Percentiles rank a stretch among this genome's conserved stretches.
Evolutionary conservation across 202 grass and related monocot species (phyloP).

Genomic region (Carex sylvatica): DNA sequence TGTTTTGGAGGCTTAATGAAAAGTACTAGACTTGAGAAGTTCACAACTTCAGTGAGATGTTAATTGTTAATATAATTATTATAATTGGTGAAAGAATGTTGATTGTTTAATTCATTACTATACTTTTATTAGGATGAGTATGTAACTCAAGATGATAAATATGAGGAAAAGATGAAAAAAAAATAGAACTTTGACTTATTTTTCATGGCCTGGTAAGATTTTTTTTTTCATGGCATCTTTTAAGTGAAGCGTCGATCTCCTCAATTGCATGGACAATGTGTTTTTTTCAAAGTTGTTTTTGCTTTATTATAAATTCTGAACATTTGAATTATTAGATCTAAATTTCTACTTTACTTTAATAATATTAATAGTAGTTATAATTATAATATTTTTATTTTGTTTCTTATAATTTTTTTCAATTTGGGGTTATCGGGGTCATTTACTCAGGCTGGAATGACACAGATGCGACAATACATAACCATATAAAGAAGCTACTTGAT

Average conservation of each 20-base stretch:
- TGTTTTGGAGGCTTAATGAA: no score
- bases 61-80: no score
- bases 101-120: no score
- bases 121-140: no score
- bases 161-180: no score
- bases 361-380: not conserved
- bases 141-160: no score
- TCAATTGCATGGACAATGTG: slow-evolving; percentile 96
- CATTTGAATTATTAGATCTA: not conserved
- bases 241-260: slow-evolving; percentile 95
- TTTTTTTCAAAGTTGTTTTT: slow-evolving; percentile 25
- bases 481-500: slow-evolving; percentile 97
- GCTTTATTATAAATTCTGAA: not conserved
- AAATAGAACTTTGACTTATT: no score
- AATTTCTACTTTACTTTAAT: not conserved
- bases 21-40: no score
- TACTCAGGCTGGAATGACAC: slow-evolving; percentile 94
- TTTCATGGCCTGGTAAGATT: no score
- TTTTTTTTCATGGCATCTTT: no score
- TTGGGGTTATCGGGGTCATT: slow-evolving; percentile 35
- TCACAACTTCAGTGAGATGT: no score
- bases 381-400: not conserved
- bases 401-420: slow-evolving; percentile 1
- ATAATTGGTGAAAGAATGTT: no score
- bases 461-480: slow-evolving; percentile 97